Evolutionary conservation across 805 yeast genomes (phyloP).

Genomic region (Spathaspora hagerdaliae): DNA sequence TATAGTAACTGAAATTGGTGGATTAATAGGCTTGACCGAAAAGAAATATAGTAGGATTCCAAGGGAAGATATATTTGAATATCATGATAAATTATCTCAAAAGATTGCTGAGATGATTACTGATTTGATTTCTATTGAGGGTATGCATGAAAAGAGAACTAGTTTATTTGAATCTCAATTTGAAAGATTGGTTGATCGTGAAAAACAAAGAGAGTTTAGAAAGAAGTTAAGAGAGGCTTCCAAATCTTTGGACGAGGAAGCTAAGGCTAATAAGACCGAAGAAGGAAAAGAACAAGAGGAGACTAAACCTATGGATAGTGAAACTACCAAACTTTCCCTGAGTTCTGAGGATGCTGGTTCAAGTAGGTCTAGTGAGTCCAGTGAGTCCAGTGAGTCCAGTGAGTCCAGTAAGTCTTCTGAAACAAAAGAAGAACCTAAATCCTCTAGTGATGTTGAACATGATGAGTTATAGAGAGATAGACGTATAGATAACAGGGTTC

Average conservation of each 20-base stretch:
- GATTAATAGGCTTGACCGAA: constrained; percentile 14
- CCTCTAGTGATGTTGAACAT: background rate
- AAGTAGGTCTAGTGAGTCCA: background rate
- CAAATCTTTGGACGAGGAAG: constrained; percentile 7
- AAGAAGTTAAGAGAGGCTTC: constrained; percentile 23
- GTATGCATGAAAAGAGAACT: constrained; percentile 25
- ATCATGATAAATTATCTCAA: constrained; percentile 21
- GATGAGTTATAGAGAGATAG: background rate
- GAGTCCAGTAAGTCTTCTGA: background rate
- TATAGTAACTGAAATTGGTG: constrained; percentile 24
- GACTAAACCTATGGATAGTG: background rate
- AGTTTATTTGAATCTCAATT: constrained; percentile 22
- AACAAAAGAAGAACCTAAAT: background rate
- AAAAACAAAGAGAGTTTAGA: constrained; percentile 27
- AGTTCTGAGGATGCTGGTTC: background rate
- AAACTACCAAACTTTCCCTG: no score
- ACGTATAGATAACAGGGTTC: no score
- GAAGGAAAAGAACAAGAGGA: constrained; percentile 4
- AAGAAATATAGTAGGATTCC: constrained; percentile 17
- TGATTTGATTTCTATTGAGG: constrained; percentile 26
- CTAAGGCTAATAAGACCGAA: constrained; percentile 4
- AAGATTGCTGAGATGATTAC: constrained; percentile 25
- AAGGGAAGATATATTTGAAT: constrained; percentile 22
- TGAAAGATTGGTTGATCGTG: constrained; percentile 27
- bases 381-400: background rate